Conservation (phyloP, 2,329 filamentous ascomycete genomes). For the Beauveria sp. region DNA sequence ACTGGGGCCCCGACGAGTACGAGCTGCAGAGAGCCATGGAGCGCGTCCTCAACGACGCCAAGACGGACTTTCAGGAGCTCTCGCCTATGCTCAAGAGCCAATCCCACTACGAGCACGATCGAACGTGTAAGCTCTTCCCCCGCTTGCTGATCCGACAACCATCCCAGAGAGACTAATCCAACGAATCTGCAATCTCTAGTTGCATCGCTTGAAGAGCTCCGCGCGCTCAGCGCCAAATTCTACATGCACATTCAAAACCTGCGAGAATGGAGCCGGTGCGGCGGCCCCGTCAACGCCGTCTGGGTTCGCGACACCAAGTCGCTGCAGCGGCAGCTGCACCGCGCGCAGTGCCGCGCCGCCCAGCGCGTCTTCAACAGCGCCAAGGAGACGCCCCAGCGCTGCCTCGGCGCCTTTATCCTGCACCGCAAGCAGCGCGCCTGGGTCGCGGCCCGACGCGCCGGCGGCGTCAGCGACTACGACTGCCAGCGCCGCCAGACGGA, state of each 20-base stretch:
- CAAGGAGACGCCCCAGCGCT: conserved; percentile 40
- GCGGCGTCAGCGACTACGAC: conserved; percentile 24
- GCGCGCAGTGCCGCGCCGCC: conserved; percentile 50
- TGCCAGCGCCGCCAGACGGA: conserved; percentile 34
- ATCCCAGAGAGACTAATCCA: neutral
- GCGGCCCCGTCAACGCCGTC: conserved; percentile 47
- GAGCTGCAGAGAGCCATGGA: conserved; percentile 50
- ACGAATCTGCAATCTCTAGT: conserved; percentile 23
- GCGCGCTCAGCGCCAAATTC: conserved; percentile 37
- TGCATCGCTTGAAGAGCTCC: conserved; percentile 46
- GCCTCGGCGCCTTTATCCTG: conserved; percentile 49
- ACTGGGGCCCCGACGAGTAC: conserved; percentile 52
- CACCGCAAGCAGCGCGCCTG: conserved; percentile 40
- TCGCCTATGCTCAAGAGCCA: conserved; percentile 47
- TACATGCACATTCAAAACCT: conserved; percentile 41
- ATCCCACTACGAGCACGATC: conserved; percentile 51
- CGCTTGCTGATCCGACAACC: too few species aligned
- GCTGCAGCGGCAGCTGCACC: conserved; percentile 45
- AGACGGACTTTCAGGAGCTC: conserved; percentile 53
- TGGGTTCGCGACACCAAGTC: conserved; percentile 46
- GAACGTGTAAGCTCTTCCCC: conserved; percentile 35
- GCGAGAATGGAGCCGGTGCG: conserved; percentile 46
- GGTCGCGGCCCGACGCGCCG: conserved; percentile 13
- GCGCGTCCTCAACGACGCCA: conserved; percentile 49
- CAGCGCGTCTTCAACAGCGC: conserved; percentile 47